These are phyloP conservation scores for Rhizopus microsporus DNA, from an alignment of 371 early-diverging fungal species.

Conservation along the genomic window DNA sequence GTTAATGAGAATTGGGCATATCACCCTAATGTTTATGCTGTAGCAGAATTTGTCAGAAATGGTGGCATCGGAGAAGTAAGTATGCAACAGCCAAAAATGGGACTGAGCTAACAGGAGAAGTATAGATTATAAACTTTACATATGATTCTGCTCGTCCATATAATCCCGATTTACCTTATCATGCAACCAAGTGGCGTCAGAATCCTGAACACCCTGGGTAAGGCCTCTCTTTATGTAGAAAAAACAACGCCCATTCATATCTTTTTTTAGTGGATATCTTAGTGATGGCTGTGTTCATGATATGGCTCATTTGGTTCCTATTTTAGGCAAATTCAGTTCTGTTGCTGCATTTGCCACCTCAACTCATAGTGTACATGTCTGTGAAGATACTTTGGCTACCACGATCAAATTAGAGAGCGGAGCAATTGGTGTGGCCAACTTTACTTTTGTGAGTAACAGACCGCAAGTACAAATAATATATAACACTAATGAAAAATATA, in stretches of 20 bases:
- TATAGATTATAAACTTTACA: slow-evolving; percentile 45
- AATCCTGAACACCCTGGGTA: slow-evolving; percentile 54
- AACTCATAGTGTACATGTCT: slow-evolving; percentile 37
- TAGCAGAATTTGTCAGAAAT: slow-evolving; percentile 35
- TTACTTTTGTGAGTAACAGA: slow-evolving; percentile 49
- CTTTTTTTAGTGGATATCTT: slow-evolving; percentile 41
- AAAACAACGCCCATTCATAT: neutral
- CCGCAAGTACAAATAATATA: neutral
- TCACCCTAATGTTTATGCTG: slow-evolving; percentile 38
- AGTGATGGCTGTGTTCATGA: slow-evolving; percentile 57
- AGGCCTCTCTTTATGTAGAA: neutral
- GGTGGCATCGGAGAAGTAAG: slow-evolving; percentile 49
- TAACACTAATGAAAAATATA: slow-evolving; percentile 4
- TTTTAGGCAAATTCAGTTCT: slow-evolving; percentile 40
- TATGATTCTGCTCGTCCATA: slow-evolving; percentile 49
- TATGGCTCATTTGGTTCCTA: slow-evolving; percentile 46
- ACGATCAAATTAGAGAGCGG: slow-evolving; percentile 39
- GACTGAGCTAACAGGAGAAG: neutral
- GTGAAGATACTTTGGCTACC: slow-evolving; percentile 43
- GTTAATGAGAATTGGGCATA: slow-evolving; percentile 52
- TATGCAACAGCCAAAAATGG: neutral
- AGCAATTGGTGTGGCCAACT: slow-evolving; percentile 45
- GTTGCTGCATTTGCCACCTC: slow-evolving; percentile 47
- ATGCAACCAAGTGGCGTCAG: slow-evolving; percentile 48
- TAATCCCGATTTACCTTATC: slow-evolving; percentile 45